Percentiles rank a stretch among this genome's conserved stretches.
These are phyloP conservation scores for Oryza officinalis DNA, from an alignment of 176 grass and related monocot genomes.

Conservation along the genomic window DNA sequence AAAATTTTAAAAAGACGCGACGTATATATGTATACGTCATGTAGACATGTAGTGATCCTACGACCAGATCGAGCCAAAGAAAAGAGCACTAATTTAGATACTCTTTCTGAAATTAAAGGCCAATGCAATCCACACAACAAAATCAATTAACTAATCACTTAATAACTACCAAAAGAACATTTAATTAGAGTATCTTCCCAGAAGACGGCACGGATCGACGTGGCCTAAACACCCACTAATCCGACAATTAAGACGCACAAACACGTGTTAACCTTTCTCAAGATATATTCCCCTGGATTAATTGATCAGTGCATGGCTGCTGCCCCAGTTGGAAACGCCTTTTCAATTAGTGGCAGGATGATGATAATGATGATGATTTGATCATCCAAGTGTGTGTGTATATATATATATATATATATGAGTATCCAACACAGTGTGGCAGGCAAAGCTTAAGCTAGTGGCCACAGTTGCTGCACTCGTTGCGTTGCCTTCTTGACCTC, in stretches of 20 bases:
- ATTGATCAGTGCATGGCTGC: slow-evolving; percentile 28
- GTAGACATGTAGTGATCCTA: not conserved
- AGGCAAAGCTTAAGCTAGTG: slow-evolving; percentile 9
- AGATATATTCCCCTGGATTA: not conserved
- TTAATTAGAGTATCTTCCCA: not conserved
- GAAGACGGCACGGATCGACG: not conserved
- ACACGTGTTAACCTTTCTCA: slow-evolving; percentile 19
- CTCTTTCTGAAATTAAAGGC: not conserved
- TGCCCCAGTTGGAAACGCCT: slow-evolving; percentile 1
- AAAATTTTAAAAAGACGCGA: too few relatives aligned
- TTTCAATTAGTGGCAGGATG: not conserved
- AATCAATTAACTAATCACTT: not conserved
- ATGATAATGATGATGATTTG: not conserved
- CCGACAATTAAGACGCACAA: not conserved
- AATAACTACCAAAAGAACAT: not conserved
- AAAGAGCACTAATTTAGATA: not conserved
- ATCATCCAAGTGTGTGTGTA: not conserved
- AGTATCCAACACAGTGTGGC: not conserved
- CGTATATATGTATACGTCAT: not conserved
- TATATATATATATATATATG: too few relatives aligned
- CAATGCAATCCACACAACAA: not conserved
- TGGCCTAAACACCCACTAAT: not conserved
- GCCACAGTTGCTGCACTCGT: slow-evolving; percentile 23
- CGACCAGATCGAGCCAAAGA: not conserved
- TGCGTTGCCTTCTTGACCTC: not conserved